phyloP scores from a whole-genome alignment of 495 filamentous ascomycete species.

The Xylaria nigripes region DNA sequence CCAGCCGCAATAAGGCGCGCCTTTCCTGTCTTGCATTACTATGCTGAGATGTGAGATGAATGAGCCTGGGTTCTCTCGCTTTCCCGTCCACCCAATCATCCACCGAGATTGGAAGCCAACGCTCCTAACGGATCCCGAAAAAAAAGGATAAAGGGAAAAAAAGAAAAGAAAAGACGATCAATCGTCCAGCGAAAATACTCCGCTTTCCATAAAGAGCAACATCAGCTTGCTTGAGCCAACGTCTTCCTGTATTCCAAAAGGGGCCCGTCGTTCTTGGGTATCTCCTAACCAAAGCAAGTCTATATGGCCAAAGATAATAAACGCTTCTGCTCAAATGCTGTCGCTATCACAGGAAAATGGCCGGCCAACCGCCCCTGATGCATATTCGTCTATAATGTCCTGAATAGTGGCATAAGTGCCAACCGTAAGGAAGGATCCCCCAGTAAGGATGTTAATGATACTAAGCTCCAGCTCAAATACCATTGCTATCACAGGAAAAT shows the following conservation, averaged over 20 bases:
- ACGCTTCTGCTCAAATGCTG: slow-evolving; percentile 28
- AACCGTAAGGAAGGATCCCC: slow-evolving; percentile 63
- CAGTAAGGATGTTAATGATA: neutral
- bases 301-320: neutral
- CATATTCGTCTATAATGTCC: slow-evolving; percentile 55
- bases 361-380: slow-evolving; percentile 43
- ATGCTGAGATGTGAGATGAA: slow-evolving; percentile 15
- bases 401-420: slow-evolving; percentile 78
- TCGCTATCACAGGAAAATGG: slow-evolving; percentile 61
- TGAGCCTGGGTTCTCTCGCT: slow-evolving; percentile 1
- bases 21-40: slow-evolving; percentile 23
- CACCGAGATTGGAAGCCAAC: neutral
- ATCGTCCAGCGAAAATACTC: neutral
- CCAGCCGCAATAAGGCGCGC: slow-evolving; percentile 3
- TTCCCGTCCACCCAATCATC: neutral
- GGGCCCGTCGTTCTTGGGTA: slow-evolving; percentile 8
- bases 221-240: neutral
- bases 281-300: slow-evolving; percentile 2
- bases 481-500: slow-evolving; percentile 59
- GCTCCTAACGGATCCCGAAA: neutral
- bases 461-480: slow-evolving; percentile 24
- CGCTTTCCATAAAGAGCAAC: neutral
- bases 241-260: neutral
- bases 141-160: no score
- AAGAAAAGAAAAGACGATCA: no score